Evolutionary conservation across 2,329 filamentous ascomycete genomes (phyloP).

Genomic region (Pyricularia pennisetigena): DNA sequence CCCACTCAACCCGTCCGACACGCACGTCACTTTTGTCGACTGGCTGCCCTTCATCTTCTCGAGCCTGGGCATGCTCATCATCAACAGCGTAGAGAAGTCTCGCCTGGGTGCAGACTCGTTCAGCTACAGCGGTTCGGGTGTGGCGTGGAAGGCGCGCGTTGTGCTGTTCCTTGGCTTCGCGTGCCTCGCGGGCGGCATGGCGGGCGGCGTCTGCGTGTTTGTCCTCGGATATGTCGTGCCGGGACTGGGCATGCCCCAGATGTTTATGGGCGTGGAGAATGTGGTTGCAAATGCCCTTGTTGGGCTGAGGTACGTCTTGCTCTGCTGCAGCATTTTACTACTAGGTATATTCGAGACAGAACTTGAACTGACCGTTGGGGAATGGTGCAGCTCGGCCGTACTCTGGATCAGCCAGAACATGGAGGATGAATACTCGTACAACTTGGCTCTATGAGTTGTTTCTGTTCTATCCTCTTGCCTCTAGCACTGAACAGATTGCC

Average conservation of each 20-base stretch:
- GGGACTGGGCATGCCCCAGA: conserved; percentile 45
- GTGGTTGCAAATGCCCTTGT: conserved; percentile 56
- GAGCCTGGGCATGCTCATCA: conserved; percentile 59
- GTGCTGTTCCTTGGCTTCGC: conserved; percentile 60
- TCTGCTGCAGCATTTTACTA: neutral
- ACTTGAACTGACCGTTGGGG: neutral
- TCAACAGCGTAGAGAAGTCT: conserved; percentile 60
- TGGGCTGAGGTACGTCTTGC: conserved; percentile 40
- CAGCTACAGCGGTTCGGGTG: conserved; percentile 42
- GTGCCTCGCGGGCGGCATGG: conserved; percentile 56
- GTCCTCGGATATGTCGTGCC: conserved; percentile 55
- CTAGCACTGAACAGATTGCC: neutral
- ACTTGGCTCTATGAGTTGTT: conserved; percentile 43
- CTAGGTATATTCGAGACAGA: neutral
- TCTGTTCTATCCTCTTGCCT: neutral
- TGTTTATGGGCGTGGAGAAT: conserved; percentile 57
- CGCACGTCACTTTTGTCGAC: conserved; percentile 59
- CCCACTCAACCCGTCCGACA: conserved; percentile 44
- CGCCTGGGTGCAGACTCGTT: conserved; percentile 51
- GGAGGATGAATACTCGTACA: conserved; percentile 64
- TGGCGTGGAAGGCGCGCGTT: conserved; percentile 60
- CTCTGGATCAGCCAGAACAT: conserved; percentile 64
- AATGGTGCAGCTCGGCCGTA: conserved; percentile 41
- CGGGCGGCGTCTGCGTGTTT: conserved; percentile 58
- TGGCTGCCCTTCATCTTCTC: conserved; percentile 62